A percentile compares a stretch with the other conserved stretches of the same genome.
These are phyloP conservation scores for Sclerotinia minor DNA, from an alignment of 2,329 filamentous ascomycete genomes.

Conservation along the genomic window DNA sequence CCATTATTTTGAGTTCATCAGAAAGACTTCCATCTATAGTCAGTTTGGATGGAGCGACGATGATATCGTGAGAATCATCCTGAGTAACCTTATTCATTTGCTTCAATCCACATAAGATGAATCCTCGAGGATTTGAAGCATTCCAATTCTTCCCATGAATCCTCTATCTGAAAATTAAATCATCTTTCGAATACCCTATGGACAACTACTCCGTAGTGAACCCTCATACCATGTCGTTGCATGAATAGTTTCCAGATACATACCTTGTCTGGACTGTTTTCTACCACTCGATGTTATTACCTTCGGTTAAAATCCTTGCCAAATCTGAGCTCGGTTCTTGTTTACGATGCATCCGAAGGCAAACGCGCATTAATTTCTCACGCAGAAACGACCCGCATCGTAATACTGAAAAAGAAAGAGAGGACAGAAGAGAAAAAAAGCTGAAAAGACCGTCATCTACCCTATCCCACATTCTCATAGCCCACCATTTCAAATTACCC, in stretches of 20 bases:
- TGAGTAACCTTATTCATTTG: not conserved
- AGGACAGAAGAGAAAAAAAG: slow-evolving; percentile 2
- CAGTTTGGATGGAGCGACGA: not conserved
- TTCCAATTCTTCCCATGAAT: not conserved
- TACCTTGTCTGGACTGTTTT: not conserved
- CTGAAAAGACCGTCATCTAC: slow-evolving; percentile 15
- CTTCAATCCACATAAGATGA: not conserved
- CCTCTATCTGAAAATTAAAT: not conserved
- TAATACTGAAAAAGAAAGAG: slow-evolving; percentile 17
- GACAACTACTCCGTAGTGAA: slow-evolving; percentile 1
- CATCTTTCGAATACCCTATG: not conserved
- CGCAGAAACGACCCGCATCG: slow-evolving; percentile 11
- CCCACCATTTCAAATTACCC: slow-evolving; percentile 18
- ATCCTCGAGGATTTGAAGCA: not conserved
- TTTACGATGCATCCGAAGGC: slow-evolving; percentile 18
- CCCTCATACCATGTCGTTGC: slow-evolving; percentile 11
- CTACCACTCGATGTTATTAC: not conserved
- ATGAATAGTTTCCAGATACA: slow-evolving; percentile 8
- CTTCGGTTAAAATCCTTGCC: slow-evolving; percentile 21
- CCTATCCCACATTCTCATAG: slow-evolving; percentile 8
- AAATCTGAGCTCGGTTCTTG: slow-evolving; percentile 17
- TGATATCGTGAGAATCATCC: not conserved
- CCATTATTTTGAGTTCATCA: not conserved
- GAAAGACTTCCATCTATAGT: not conserved
- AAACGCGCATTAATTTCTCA: slow-evolving; percentile 18